Evolutionary conservation across 176 grass and related monocot species (phyloP).

Genomic region (Triticum timopheevii): DNA sequence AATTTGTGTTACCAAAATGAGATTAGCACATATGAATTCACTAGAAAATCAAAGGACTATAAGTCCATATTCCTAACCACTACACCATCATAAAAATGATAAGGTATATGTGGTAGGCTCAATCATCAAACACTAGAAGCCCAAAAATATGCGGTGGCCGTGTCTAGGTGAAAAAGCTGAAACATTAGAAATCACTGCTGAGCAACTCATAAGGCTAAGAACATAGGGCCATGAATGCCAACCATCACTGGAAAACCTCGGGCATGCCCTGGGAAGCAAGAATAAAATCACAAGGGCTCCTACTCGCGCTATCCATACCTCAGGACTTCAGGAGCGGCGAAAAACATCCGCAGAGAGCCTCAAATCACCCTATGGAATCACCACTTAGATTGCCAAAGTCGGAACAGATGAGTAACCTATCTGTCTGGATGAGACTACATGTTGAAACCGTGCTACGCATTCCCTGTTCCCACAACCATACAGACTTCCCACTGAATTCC

Average conservation of each 20-base stretch:
- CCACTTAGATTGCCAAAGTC: neutral
- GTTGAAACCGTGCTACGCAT: neutral
- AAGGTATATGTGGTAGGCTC: neutral
- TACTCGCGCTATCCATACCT: neutral
- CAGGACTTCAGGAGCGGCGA: neutral
- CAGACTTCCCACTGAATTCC: too few relatives aligned
- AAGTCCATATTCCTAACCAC: neutral
- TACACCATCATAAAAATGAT: neutral
- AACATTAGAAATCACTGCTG: neutral
- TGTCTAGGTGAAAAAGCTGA: neutral
- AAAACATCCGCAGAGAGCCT: neutral
- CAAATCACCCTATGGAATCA: neutral
- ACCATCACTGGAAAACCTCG: fast-evolving
- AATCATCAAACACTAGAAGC: neutral
- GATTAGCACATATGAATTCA: neutral
- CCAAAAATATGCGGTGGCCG: neutral
- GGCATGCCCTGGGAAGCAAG: neutral
- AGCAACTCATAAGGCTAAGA: neutral
- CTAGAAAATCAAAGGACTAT: neutral
- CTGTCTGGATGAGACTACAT: neutral
- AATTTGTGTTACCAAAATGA: neutral
- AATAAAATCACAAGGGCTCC: fast-evolving
- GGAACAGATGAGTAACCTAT: neutral
- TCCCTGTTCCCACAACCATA: neutral
- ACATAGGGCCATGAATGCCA: neutral